These are phyloP conservation scores for Auricularia sp. DNA, from an alignment of 768 basidiomycete genomes.

Conservation along the genomic window DNA sequence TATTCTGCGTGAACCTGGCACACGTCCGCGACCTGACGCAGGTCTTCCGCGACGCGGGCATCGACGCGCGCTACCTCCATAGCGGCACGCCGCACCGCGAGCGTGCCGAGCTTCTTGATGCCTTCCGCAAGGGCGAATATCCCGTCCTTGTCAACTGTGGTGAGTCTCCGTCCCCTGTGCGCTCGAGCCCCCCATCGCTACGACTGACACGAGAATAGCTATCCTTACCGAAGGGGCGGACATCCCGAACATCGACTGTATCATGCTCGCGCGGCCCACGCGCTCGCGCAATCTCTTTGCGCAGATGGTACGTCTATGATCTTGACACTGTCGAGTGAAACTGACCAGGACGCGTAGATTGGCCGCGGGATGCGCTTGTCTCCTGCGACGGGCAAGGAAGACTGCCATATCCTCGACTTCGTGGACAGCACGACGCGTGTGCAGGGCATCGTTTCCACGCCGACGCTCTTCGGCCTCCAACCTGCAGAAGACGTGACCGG, in stretches of 20 bases:
- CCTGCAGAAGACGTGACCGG: conserved; percentile 61
- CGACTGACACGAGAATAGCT: conserved; percentile 30
- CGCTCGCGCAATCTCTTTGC: conserved; percentile 80
- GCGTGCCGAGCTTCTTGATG: conserved; percentile 50
- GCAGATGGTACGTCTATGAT: conserved; percentile 61
- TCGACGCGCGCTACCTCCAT: conserved; percentile 79
- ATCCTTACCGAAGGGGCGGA: conserved; percentile 91
- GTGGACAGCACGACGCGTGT: conserved; percentile 67
- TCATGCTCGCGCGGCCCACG: conserved; percentile 81
- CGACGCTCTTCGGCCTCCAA: conserved; percentile 79
- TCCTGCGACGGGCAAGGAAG: conserved; percentile 63
- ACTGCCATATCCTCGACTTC: conserved; percentile 87
- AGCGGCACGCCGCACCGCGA: conserved; percentile 54
- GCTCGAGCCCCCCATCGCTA: not conserved
- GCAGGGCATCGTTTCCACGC: conserved; percentile 62
- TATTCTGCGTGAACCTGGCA: conserved; percentile 81
- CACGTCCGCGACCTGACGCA: conserved; percentile 71
- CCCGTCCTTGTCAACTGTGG: conserved; percentile 89
- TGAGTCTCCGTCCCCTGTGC: conserved; percentile 18
- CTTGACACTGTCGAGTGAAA: not conserved
- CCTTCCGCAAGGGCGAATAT: conserved; percentile 62
- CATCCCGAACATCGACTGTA: conserved; percentile 89
- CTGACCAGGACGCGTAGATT: conserved; percentile 38
- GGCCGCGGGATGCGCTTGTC: conserved; percentile 87
- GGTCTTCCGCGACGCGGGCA: conserved; percentile 57